Percentiles rank a stretch among this genome's conserved stretches.
Evolutionary conservation across 768 basidiomycete genomes (phyloP).

Genomic region (Podaxis mareebaensis): DNA sequence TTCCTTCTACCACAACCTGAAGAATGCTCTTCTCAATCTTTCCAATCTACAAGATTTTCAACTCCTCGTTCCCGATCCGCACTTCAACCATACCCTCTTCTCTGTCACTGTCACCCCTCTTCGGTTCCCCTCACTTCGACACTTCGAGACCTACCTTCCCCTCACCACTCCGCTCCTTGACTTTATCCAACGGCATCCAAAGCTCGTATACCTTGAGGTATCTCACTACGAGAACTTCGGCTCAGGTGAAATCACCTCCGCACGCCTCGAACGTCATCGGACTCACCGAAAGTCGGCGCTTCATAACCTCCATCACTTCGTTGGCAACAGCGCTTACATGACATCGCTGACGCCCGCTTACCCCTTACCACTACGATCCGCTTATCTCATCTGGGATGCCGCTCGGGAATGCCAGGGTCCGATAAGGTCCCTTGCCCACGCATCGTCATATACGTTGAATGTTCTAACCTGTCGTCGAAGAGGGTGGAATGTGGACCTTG

Average conservation of each 20-base stretch:
- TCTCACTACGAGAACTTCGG: conserved; percentile 29
- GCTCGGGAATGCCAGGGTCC: conserved; percentile 30
- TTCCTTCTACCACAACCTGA: conserved; percentile 32
- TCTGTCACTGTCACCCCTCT: conserved; percentile 21
- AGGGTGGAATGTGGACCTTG: conserved; percentile 41
- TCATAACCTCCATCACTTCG: conserved; percentile 36
- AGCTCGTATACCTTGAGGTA: conserved; percentile 35
- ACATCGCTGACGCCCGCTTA: conserved; percentile 25
- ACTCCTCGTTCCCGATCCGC: conserved; percentile 32
- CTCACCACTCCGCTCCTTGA: conserved; percentile 30
- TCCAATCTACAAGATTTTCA: conserved; percentile 30
- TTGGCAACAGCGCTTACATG: conserved; percentile 35
- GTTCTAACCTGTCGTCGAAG: conserved; percentile 36
- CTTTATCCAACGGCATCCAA: conserved; percentile 37
- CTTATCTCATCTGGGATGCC: conserved; percentile 37
- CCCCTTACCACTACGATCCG: conserved; percentile 32
- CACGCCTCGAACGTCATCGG: background rate
- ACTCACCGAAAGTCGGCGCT: conserved; percentile 17
- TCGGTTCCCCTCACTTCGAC: conserved; percentile 28
- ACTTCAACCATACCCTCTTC: conserved; percentile 21
- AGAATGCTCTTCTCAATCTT: conserved; percentile 27
- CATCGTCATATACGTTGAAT: conserved; percentile 33
- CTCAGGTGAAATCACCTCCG: conserved; percentile 2
- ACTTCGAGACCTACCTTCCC: conserved; percentile 37
- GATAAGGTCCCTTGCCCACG: conserved; percentile 31